Base-by-base conservation (phyloP, 768 basidiomycete genomes). In the Daedaleopsis sinensis region DNA sequence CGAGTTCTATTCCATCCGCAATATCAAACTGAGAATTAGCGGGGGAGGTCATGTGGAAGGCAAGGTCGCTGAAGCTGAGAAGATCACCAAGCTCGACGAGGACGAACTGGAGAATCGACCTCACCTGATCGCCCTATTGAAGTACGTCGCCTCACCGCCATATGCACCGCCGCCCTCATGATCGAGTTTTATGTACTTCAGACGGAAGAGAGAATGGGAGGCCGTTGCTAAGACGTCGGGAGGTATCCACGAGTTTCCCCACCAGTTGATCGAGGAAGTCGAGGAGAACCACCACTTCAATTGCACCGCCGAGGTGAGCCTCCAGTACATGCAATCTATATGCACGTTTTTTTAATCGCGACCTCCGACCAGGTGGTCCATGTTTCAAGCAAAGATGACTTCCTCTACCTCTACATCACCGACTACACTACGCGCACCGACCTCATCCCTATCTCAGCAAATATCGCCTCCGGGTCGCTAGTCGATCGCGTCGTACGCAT, bases 361-460 rank as follows among this genome's bases (percentile, higher is more conserved):
- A 32, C 7, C 36, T 55, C 15, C n/a, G n/a, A n/a, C n/a, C 58
- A 89, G 88, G 70, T 87, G 37, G 71, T 89, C 4, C 77, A 80
- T 60, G 61, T 76, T 19, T 72, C 74, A 13, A 63, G 71, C 19
- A 73, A 76, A 47, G 65, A 74, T 18, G 70, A 74, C 27, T 68
- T 70, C 24, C 71, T 78, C 5, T 77, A 74, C 52, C 70, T 89
- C 42, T 86, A 82, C 62, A 82, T 87, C 36, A 89, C 88, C 9
- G 89, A 91, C 70, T 90, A 89, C 67, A 87, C 87, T 1, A 68
- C 73, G 3, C 80, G 86, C 55, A 65, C 77, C 4, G 72, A 80
- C 53, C 72, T 88, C 38, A 67, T 73, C 5, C 62, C 71, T n/a
- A 59, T 69, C 3, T 58, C 67, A 19, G 63, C 71, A 12, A 64